Evolutionary conservation across 2,329 filamentous ascomycete species (phyloP).

Genomic region (Chaetomium globosum): DNA sequence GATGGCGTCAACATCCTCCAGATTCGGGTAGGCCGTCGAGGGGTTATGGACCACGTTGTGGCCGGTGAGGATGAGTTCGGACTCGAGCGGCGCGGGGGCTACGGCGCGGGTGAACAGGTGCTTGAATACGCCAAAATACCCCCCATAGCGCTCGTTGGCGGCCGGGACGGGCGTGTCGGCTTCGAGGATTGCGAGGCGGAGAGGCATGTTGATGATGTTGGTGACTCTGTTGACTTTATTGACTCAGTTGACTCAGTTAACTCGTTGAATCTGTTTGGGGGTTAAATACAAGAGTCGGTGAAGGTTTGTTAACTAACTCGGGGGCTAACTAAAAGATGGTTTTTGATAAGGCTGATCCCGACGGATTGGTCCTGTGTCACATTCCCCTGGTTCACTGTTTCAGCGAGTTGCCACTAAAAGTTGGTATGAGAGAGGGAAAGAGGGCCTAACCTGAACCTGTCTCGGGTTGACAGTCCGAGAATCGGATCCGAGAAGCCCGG

Average conservation of each 20-base stretch:
- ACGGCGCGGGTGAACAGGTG: slow-evolving; percentile 60
- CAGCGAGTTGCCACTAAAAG: neutral
- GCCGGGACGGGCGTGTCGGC: slow-evolving; percentile 75
- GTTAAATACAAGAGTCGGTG: slow-evolving; percentile 26
- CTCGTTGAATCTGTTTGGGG: too few species aligned
- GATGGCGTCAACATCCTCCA: slow-evolving; percentile 78
- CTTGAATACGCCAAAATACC: slow-evolving; percentile 73
- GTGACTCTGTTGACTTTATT: neutral
- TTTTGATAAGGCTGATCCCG: neutral
- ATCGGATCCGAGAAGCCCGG: neutral
- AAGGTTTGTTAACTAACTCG: slow-evolving; percentile 23
- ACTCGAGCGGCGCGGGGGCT: slow-evolving; percentile 48
- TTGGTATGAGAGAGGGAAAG: neutral
- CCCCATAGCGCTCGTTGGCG: slow-evolving; percentile 64
- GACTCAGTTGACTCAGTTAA: neutral
- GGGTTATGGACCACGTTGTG: slow-evolving; percentile 71
- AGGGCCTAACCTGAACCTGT: too few species aligned
- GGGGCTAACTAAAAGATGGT: too few species aligned
- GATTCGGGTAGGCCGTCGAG: slow-evolving; percentile 64
- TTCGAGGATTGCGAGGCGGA: slow-evolving; percentile 85
- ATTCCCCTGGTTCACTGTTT: neutral
- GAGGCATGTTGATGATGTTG: slow-evolving; percentile 42
- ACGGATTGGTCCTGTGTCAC: neutral
- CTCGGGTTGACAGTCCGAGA: neutral
- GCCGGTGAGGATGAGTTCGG: slow-evolving; percentile 60